Conservation (phyloP, 306 rosid species). For the Phaseolus lunatus region DNA sequence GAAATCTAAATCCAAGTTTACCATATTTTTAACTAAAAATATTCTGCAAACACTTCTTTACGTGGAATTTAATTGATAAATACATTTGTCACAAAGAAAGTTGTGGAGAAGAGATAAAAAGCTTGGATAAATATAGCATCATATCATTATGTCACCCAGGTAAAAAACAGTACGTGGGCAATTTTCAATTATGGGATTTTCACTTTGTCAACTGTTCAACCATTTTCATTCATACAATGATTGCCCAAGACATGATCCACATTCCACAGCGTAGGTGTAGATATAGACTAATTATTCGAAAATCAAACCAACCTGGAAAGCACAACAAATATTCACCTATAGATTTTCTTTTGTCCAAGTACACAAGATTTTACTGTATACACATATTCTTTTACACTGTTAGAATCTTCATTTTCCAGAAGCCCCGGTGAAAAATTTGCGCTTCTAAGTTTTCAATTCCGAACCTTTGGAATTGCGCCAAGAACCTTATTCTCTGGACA, state of each 20-base stretch:
- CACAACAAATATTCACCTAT: slow-evolving; percentile 28
- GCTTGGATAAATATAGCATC: not conserved
- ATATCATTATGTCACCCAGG: not conserved
- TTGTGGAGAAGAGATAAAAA: not conserved
- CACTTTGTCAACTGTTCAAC: slow-evolving; percentile 18
- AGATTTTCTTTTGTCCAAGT: slow-evolving; percentile 17
- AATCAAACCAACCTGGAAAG: slow-evolving; percentile 46
- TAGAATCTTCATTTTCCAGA: slow-evolving; percentile 32
- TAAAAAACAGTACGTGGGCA: not conserved
- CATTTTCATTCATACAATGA: slow-evolving; percentile 39
- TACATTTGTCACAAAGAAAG: not conserved
- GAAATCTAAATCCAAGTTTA: not conserved
- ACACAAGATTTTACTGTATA: slow-evolving; percentile 18
- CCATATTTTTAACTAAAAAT: not conserved
- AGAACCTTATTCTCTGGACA: slow-evolving; percentile 40
- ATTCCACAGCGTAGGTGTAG: slow-evolving; percentile 19
- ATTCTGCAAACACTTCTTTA: not conserved
- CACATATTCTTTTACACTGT: not conserved
- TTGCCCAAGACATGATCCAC: slow-evolving; percentile 36
- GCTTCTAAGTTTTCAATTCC: slow-evolving; percentile 1
- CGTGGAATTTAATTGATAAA: not conserved
- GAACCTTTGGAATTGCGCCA: slow-evolving; percentile 35
- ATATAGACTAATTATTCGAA: slow-evolving; percentile 14
- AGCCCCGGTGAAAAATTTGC: slow-evolving; percentile 15
- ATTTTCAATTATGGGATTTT: slow-evolving; percentile 26